These are phyloP conservation scores for Candida coquimbonensis DNA, from an alignment of 805 yeast genomes.

Conservation along the genomic window DNA sequence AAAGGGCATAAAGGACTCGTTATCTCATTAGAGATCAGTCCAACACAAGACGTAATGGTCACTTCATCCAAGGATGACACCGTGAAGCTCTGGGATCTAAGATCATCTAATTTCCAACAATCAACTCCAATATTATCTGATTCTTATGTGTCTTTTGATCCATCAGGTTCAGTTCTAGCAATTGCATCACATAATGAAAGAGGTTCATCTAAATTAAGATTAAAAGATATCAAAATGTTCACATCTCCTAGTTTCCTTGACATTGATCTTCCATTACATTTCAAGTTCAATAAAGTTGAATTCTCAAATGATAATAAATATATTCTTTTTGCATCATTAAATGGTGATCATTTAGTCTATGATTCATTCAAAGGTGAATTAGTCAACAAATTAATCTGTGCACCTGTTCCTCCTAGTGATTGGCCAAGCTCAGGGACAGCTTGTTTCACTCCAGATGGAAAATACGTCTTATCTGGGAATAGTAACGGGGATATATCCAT, in stretches of 20 bases:
- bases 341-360: slow-evolving; percentile 50
- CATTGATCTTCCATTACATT: slow-evolving; percentile 30
- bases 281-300: slow-evolving; percentile 59
- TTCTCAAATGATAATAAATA: slow-evolving; percentile 73
- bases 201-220: slow-evolving; percentile 34
- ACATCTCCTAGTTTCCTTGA: slow-evolving; percentile 51
- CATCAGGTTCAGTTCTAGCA: slow-evolving; percentile 58
- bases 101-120: slow-evolving; percentile 62
- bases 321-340: slow-evolving; percentile 51
- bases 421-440: slow-evolving; percentile 49
- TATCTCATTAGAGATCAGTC: slow-evolving; percentile 63
- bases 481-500: slow-evolving; percentile 45
- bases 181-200: slow-evolving; percentile 45
- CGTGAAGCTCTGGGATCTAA: slow-evolving; percentile 81
- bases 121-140: not conserved
- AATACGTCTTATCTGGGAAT: slow-evolving; percentile 52
- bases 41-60: slow-evolving; percentile 55
- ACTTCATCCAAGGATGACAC: slow-evolving; percentile 73
- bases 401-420: slow-evolving; percentile 27
- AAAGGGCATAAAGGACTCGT: slow-evolving; percentile 81
- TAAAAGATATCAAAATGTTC: slow-evolving; percentile 56
- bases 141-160: slow-evolving; percentile 60
- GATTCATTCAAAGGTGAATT: slow-evolving; percentile 65
- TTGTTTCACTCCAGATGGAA: slow-evolving; percentile 62
- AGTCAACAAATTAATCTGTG: slow-evolving; percentile 30